These are phyloP conservation scores for Rhizopus microsporus DNA, from an alignment of 371 early-diverging fungal genomes.

Conservation along the genomic window DNA sequence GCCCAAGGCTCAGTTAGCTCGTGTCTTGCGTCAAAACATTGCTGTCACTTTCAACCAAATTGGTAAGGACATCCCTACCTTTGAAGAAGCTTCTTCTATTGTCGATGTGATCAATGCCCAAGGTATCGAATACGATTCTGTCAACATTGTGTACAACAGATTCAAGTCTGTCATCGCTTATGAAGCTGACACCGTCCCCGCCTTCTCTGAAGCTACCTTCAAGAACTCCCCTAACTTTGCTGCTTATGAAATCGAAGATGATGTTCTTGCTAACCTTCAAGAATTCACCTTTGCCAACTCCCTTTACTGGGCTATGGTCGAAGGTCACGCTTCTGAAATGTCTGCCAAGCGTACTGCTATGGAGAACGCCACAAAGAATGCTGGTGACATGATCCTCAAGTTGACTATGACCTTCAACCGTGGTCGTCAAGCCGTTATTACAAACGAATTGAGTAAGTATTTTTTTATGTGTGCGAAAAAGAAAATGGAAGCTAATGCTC, in stretches of 20 bases:
- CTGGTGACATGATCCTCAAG: constrained; percentile 82
- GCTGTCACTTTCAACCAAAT: constrained; percentile 86
- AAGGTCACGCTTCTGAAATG: constrained; percentile 97
- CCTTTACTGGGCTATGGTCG: constrained; percentile 93
- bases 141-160: constrained; percentile 89
- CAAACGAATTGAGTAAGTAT: constrained; percentile 86
- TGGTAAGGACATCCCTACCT: constrained; percentile 89
- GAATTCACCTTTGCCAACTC: constrained; percentile 94
- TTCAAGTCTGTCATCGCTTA: constrained; percentile 95
- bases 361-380: constrained; percentile 99
- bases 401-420: constrained; percentile 90
- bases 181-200: constrained; percentile 73
- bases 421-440: constrained; percentile 95
- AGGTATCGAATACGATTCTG: constrained; percentile 71
- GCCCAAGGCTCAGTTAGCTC: constrained; percentile 88
- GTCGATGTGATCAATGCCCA: constrained; percentile 75
- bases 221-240: constrained; percentile 84
- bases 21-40: constrained; percentile 75
- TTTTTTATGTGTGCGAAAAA: background rate
- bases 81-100: constrained; percentile 84
- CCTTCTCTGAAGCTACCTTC: constrained; percentile 71
- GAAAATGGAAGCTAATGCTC: background rate
- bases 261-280: constrained; percentile 84
- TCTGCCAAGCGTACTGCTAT: constrained; percentile 97
- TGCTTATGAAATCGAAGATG: constrained; percentile 91